Base-by-base conservation (phyloP, 2,329 filamentous ascomycete species). In the Thelonectria blattea region DNA sequence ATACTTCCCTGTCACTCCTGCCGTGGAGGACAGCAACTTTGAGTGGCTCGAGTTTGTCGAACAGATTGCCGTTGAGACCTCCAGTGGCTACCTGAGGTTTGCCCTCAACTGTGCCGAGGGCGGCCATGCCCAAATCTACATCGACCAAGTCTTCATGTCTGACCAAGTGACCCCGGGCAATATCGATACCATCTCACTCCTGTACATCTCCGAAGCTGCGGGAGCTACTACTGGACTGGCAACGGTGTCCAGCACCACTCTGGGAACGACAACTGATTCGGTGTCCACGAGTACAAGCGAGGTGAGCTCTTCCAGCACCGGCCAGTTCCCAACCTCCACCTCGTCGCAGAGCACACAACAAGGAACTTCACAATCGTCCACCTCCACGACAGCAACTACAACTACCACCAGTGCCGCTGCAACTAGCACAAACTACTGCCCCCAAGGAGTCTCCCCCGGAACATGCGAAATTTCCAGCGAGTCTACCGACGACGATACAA, bases 61-160 rank as follows among this genome's bases (percentile, higher is more conserved):
- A 3, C 53, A 52, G 3, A 60, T 63, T 46, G 52, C 64, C 5
- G 56, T 69, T 30, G 51, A 58, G 3, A 64, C 62, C 9, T 20
- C 62, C 1, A 65, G 60, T 10, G 67, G 67, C 5, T 56, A 56
- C 41, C 50, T 69, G n/a, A 58, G 61, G 1, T 69, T 69, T 7
- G 56, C 63, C 11, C 64, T 69, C 18, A 56, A 55, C 10, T 69
- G 67, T 42, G 22, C 58, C 20, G 51, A 65, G 2, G 56, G 56
- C 5, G 67, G 65, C 11, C 54, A 65, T 52, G 67, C 67, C 3
- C 55, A 65, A 39, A 60, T 66, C n/a, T 64, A 58, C 39, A 62
- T 69, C 24, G 67, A 69, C 3, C 64, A 69, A 42, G 65, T 68
- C n/a, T 69, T 69, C 42, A 53, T 69, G 11, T 65, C 67, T 0